Conservation (phyloP, 495 filamentous ascomycete genomes). For the Apodospora peruviana region DNA sequence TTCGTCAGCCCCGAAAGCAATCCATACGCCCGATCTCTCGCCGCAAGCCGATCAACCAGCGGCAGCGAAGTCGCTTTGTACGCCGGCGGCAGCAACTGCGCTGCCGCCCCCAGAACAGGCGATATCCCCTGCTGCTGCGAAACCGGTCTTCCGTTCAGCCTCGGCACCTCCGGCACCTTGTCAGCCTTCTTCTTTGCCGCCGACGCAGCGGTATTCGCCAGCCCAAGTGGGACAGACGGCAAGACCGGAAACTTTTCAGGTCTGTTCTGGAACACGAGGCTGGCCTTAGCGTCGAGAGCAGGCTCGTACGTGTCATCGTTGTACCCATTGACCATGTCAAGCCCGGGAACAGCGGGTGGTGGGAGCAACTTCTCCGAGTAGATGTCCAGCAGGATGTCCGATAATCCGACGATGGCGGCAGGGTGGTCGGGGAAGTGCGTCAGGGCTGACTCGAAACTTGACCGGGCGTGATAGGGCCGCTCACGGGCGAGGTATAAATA, state of each 20-base stretch:
- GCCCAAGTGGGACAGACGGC: constrained; percentile 37
- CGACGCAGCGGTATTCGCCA: constrained; percentile 12
- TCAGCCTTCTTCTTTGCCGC: constrained; percentile 1
- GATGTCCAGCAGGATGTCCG: constrained; percentile 80
- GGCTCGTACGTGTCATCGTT: neutral
- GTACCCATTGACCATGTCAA: constrained; percentile 8
- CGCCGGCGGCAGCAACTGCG: constrained; percentile 32
- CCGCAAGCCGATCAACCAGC: constrained; percentile 70
- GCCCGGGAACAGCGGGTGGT: constrained; percentile 34
- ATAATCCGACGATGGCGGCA: constrained; percentile 73
- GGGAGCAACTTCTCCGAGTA: constrained; percentile 59
- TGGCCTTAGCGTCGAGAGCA: constrained; percentile 7
- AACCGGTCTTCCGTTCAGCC: neutral
- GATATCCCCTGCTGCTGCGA: constrained; percentile 13
- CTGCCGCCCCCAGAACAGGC: constrained; percentile 4
- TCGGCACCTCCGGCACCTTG: constrained; percentile 1
- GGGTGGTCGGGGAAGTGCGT: constrained; percentile 69
- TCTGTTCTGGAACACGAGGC: constrained; percentile 5
- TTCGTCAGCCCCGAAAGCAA: constrained; percentile 77
- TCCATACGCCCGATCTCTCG: constrained; percentile 78
- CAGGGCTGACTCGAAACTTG: constrained; percentile 74
- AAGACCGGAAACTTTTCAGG: constrained; percentile 19
- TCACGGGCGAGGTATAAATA: constrained; percentile 57
- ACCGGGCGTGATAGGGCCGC: constrained; percentile 59
- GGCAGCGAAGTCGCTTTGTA: constrained; percentile 50